A percentile compares a stretch with the other conserved stretches of the same genome.
Evolutionary conservation across 495 filamentous ascomycete species (phyloP).

Genomic region (Talaromyces liani): DNA sequence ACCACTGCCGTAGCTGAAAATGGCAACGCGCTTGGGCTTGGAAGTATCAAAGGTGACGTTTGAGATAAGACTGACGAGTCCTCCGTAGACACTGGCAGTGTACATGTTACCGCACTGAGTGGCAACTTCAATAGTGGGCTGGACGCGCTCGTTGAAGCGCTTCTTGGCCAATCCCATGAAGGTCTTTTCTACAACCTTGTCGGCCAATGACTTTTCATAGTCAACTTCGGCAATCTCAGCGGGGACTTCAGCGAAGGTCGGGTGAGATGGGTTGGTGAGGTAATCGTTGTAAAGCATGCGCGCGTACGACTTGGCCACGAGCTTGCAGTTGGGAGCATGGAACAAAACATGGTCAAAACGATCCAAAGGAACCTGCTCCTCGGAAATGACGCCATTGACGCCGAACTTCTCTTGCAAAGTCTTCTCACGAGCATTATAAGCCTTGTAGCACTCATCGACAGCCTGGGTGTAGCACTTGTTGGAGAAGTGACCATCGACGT

Average conservation of each 20-base stretch:
- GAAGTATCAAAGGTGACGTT: slow-evolving; percentile 62
- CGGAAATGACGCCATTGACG: slow-evolving; percentile 47
- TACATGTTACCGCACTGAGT: slow-evolving; percentile 99
- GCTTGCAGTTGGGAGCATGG: slow-evolving; percentile 96
- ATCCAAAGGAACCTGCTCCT: slow-evolving; percentile 64
- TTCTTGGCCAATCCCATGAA: slow-evolving; percentile 96
- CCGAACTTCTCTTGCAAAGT: slow-evolving; percentile 60
- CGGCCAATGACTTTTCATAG: slow-evolving; percentile 77
- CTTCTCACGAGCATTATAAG: slow-evolving; percentile 80
- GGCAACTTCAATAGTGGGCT: slow-evolving; percentile 76
- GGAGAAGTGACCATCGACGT: slow-evolving; percentile 94
- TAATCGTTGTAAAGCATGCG: slow-evolving; percentile 97
- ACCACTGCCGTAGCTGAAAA: slow-evolving; percentile 95
- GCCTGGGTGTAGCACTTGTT: slow-evolving; percentile 93
- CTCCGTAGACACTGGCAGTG: slow-evolving; percentile 87
- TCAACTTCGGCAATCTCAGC: slow-evolving; percentile 77
- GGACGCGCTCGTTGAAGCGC: slow-evolving; percentile 81
- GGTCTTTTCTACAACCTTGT: slow-evolving; percentile 94
- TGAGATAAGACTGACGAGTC: slow-evolving; percentile 68
- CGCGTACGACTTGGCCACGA: slow-evolving; percentile 90
- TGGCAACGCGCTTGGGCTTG: slow-evolving; percentile 76
- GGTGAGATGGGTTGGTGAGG: slow-evolving; percentile 65
- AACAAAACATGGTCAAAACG: slow-evolving; percentile 95
- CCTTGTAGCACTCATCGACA: slow-evolving; percentile 92
- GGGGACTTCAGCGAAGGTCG: slow-evolving; percentile 78